Evolutionary conservation across 139 green algal genomes (phyloP).

Genomic region (Closterium sp.): DNA sequence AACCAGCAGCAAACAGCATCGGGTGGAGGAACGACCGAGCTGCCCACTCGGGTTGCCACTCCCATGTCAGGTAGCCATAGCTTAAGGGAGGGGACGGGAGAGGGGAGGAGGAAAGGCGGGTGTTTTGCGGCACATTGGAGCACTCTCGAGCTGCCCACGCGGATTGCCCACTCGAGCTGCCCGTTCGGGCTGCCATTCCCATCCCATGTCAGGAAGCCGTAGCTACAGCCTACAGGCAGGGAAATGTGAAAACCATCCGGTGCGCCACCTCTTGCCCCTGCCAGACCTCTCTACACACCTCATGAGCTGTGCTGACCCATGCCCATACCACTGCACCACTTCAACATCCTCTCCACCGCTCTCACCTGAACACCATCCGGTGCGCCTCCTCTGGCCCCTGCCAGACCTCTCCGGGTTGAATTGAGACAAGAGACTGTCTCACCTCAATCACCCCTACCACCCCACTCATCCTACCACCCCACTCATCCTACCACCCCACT

Average conservation of each 20-base stretch:
- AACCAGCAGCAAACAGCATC: constrained; percentile 62
- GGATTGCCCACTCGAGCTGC: no score
- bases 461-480: constrained; percentile 63
- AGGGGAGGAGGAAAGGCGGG: not conserved
- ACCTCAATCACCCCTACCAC: no score
- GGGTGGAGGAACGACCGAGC: constrained; percentile 63
- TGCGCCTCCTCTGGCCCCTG: constrained; percentile 70
- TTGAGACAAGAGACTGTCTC: not conserved
- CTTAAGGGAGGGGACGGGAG: not conserved
- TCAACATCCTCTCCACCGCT: no score
- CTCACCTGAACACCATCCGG: constrained; percentile 64
- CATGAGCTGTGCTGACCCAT: no score
- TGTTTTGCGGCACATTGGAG: no score
- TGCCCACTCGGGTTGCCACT: constrained; percentile 60
- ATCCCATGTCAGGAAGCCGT: not conserved
- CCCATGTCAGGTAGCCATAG: constrained; percentile 74
- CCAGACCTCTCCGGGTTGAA: constrained; percentile 79
- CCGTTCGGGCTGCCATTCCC: no score
- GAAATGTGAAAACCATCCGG: no score
- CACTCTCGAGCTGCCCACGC: no score
- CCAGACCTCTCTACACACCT: no score
- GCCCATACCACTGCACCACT: no score
- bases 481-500: no score
- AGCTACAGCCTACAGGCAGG: not conserved
- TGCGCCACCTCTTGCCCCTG: no score